Base-by-base conservation (phyloP, 805 yeast species). In the Wickerhamiella vanderwaltii region DNA sequence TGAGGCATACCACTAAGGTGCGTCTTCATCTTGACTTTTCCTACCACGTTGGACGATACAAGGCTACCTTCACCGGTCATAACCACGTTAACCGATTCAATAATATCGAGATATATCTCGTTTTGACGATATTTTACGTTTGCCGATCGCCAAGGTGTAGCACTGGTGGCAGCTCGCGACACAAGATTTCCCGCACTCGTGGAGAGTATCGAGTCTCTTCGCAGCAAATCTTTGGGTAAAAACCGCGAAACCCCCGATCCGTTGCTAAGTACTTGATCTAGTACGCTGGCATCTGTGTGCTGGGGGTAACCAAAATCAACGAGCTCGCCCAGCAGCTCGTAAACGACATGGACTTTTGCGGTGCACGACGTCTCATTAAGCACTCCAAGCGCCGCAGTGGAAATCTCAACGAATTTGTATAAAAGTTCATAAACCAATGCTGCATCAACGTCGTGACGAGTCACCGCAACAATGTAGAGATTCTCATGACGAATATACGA, bases 371-470 rank as follows among this genome's bases (percentile, higher is more conserved):
- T 61, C 48, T 76, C 84, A 40, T 61, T 64, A 31, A 66, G 57
- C 35, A 48, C 52, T 43, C 60, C 64, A 39, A 66, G 57, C 47
- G 68, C 69, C 15, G 62, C 62, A 39, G 66, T 61, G 41, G 85
- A 61, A 1, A 84, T 54, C 5, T 63, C 59, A 41, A 74, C 71
- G 18, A 88, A 63, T 45, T 72, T 71, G 61, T 75, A 75, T 17
- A 88, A 62, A 53, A 80, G 83, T 63, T 88, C 96, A 55, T 86
- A 73, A 1, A 87, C 72, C 3, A 75, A 59, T 1, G 86, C 73
- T 25, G 87, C 86, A 56, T 88, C 95, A 28, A 79, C 83, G 56
- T 88, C 91, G 32, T 85, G 78, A 47, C 96, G 71, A 1, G 93
- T 75, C n/a, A 87, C 86, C 0, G 87, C 94, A 9, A 87, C 94